Evolutionary conservation across 257 asterid genomes (phyloP), one percentile per base, ranked within the genome.

Genomic region (Leptodermis oblonga): DNA sequence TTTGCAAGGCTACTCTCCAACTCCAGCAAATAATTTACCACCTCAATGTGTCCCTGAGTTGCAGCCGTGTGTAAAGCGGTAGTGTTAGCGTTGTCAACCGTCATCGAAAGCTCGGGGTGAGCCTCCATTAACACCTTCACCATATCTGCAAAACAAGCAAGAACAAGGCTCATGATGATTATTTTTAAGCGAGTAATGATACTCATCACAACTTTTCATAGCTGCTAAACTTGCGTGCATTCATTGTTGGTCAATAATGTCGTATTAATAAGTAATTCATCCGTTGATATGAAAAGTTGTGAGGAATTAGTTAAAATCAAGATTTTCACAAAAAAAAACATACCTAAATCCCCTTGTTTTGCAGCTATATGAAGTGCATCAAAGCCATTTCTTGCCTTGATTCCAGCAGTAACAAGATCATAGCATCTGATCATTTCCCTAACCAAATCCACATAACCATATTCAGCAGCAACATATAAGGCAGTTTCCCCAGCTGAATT

Each of bases 331-430:
- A 2, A 34, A 41, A 7, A 64, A 36, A 43, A 36, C 74, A 10
- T 83, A 83, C 88, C 86, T 37, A 83, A 76, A 69, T 83, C 82
- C 51, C 88, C 88, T 81, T 83, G 84, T 76, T 83, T 83, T 63
- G 86, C 88, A 68, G 86, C 86, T 26, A 83, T 83, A 36, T 83
- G 88, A 54, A 83, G 76, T 34, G 88, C 84, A 15, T 83, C 88
- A 51, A 81, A 83, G 28, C 88, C 88, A 41, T 81, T 83, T 70
- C 77, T 78, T 4, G 84, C 86, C 74, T 83, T 83, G 74, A 81
- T 81, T 56, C 84, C 86, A 6, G 88, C 88, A 31, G 86, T 71
- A 10, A 8, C 77, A 65, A 78, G 75, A 65, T 83, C 86, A 74
- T 76, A 81, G 56, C 68, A 67, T 48, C 54, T 72, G 48, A 83